Percentiles rank a stretch among this genome's conserved stretches.
Conservation (phyloP, 1,284 basidiomycete species). For the Malassezia furfur region DNA sequence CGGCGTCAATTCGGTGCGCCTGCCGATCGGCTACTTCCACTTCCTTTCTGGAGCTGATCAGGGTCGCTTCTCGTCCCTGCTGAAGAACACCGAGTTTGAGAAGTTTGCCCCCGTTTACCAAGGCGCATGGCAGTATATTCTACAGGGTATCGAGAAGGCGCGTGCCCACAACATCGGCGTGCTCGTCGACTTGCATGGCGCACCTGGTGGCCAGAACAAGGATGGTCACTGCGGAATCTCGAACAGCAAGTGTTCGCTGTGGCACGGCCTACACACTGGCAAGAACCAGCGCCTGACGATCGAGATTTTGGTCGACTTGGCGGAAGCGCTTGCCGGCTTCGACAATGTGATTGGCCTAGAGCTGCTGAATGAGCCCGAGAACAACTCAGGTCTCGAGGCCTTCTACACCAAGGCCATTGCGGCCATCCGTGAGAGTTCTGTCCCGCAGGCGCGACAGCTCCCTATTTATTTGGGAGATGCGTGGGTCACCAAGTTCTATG, state of each 20-base stretch:
- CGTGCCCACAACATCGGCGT: slow-evolving; percentile 63
- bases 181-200: slow-evolving; percentile 58
- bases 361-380: slow-evolving; percentile 71
- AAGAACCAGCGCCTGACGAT: slow-evolving; percentile 51
- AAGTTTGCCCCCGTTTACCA: slow-evolving; percentile 57
- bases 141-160: slow-evolving; percentile 61
- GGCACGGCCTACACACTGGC: slow-evolving; percentile 32
- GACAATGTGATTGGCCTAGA: slow-evolving; percentile 70
- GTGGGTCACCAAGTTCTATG: slow-evolving; percentile 65
- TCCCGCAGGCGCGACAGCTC: slow-evolving; percentile 19
- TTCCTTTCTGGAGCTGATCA: slow-evolving; percentile 70
- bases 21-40: slow-evolving; percentile 62
- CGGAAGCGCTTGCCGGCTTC: slow-evolving; percentile 48
- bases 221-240: slow-evolving; percentile 48
- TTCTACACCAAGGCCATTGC: slow-evolving; percentile 54
- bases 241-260: slow-evolving; percentile 30
- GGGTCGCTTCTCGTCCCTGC: slow-evolving; percentile 51
- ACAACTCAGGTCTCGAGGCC: slow-evolving; percentile 31
- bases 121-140: slow-evolving; percentile 66
- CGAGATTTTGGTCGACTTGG: slow-evolving; percentile 56
- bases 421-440: slow-evolving; percentile 51
- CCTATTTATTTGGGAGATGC: slow-evolving; percentile 62
- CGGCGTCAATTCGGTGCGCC: slow-evolving; percentile 71
- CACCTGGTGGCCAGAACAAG: slow-evolving; percentile 56
- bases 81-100: slow-evolving; percentile 66